These are phyloP conservation scores for Puccinia coronata DNA, from an alignment of 1,284 basidiomycete genomes.

Conservation along the genomic window DNA sequence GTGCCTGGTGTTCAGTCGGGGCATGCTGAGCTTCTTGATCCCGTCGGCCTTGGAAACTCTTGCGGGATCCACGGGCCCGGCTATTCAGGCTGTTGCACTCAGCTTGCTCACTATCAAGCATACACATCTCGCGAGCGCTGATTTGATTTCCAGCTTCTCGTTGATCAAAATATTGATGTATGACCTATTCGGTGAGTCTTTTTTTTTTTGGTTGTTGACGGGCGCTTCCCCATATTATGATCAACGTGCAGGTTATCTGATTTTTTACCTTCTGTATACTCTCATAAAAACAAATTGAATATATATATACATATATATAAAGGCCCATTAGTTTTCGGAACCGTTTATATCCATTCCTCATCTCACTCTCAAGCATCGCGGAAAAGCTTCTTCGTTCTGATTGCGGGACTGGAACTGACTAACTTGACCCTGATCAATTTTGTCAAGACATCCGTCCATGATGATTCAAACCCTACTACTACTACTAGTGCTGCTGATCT, in stretches of 20 bases:
- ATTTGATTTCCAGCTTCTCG: conserved; percentile 6
- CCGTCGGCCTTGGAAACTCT: conserved; percentile 13
- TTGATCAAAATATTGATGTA: neutral
- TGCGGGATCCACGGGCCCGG: neutral
- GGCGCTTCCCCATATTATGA: neutral
- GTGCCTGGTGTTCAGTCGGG: neutral
- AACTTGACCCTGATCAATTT: neutral
- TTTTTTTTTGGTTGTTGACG: neutral
- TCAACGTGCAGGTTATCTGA: no score
- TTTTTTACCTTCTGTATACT: no score
- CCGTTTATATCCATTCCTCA: neutral
- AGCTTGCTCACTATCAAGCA: neutral
- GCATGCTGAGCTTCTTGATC: conserved; percentile 5
- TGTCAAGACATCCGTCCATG: neutral
- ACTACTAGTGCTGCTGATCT: no score
- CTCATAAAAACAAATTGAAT: neutral
- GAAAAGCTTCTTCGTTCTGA: neutral
- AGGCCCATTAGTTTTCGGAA: neutral
- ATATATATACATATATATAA: neutral
- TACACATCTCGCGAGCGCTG: neutral
- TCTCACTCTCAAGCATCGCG: neutral
- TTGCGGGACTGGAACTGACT: neutral
- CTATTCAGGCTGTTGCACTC: conserved; percentile 5
- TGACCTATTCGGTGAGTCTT: conserved; percentile 5
- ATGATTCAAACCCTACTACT: no score